phyloP scores from a whole-genome alignment of 1,139 yeast species.

The Pichia sp. region DNA sequence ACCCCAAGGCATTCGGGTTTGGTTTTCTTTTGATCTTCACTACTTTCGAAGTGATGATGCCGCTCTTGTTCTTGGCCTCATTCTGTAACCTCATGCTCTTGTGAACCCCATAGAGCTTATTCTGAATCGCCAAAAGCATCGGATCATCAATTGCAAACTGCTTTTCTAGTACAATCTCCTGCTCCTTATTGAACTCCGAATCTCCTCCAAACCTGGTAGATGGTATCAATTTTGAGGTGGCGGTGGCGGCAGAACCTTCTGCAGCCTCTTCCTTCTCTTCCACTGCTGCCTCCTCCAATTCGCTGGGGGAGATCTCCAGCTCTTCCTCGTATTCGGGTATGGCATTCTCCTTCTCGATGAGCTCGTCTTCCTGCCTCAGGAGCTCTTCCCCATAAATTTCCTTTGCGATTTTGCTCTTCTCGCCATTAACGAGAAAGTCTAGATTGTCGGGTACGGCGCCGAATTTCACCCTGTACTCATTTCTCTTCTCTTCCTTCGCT shows the following conservation, averaged over 20 bases:
- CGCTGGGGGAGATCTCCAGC: conserved; percentile 10
- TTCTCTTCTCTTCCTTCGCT: neutral
- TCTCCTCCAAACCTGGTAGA: conserved; percentile 6
- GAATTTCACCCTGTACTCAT: conserved; percentile 5
- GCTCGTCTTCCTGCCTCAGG: neutral
- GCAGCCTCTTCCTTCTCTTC: neutral
- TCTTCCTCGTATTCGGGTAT: conserved; percentile 17
- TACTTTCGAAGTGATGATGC: conserved; percentile 27
- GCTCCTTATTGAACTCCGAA: conserved; percentile 9
- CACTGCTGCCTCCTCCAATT: conserved; percentile 6
- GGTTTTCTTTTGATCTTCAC: conserved; percentile 36
- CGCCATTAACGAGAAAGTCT: neutral
- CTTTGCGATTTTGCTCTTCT: neutral
- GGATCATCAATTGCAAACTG: conserved; percentile 26
- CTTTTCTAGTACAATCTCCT: conserved; percentile 28
- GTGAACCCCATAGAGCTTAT: conserved; percentile 22
- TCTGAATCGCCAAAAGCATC: conserved; percentile 21
- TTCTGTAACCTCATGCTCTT: conserved; percentile 24
- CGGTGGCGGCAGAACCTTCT: neutral
- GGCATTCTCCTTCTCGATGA: neutral
- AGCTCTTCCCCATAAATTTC: conserved; percentile 10
- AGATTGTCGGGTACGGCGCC: conserved; percentile 8
- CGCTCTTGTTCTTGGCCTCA: conserved; percentile 25
- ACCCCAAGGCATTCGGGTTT: conserved; percentile 43
- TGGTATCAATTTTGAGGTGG: neutral